phyloP scores from a whole-genome alignment of 2,329 filamentous ascomycete genomes.

The Aciculosporium take region DNA sequence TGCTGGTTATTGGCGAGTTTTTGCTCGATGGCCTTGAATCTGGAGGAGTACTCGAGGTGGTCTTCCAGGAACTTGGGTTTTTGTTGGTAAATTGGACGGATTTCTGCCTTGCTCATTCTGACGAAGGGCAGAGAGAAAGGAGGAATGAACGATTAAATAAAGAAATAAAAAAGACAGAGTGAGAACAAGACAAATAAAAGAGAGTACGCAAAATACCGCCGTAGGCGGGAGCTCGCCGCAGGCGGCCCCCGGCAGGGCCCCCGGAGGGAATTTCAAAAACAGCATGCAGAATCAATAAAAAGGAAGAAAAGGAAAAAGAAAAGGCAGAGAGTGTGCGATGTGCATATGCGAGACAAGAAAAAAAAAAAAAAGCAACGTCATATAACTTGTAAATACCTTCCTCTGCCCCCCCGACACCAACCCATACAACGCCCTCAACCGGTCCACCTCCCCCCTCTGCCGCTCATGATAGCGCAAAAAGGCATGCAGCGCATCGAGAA shows the following conservation, averaged over 20 bases:
- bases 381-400: constrained; percentile 11
- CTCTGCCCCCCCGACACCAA: constrained; percentile 20
- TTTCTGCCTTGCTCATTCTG: too few species aligned
- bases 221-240: too few species aligned
- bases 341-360: too few species aligned
- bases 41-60: constrained; percentile 41
- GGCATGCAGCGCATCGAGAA: constrained; percentile 25
- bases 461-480: constrained; percentile 21
- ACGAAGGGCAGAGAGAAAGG: too few species aligned
- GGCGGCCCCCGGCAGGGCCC: too few species aligned
- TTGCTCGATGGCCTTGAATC: constrained; percentile 28
- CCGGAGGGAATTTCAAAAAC: too few species aligned
- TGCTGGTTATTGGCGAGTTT: constrained; percentile 30
- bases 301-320: not conserved
- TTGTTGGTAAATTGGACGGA: not conserved
- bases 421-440: constrained; percentile 22
- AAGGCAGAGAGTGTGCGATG: too few species aligned
- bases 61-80: constrained; percentile 34
- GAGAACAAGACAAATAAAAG: too few species aligned
- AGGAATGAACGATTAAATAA: too few species aligned
- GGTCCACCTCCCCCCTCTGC: constrained; percentile 22
- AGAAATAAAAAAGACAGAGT: too few species aligned
- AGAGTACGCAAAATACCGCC: too few species aligned
- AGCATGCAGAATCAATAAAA: too few species aligned
- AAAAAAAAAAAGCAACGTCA: not conserved